Percentiles rank a stretch among this genome's conserved stretches.
These are phyloP conservation scores for Blastobotrys muscicola DNA, from an alignment of 805 yeast species.

Conservation along the genomic window DNA sequence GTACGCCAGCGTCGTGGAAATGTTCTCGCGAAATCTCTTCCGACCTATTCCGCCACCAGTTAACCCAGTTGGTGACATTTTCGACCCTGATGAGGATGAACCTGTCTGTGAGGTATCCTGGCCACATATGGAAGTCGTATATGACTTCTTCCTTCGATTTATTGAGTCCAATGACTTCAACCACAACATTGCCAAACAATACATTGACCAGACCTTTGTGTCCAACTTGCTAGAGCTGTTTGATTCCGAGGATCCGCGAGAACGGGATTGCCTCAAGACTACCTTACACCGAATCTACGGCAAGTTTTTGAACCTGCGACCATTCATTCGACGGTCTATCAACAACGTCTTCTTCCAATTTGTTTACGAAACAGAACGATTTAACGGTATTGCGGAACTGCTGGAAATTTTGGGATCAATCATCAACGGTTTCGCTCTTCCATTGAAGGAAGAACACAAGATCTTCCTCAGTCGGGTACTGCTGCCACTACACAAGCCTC, in stretches of 20 bases:
- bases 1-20: conserved; percentile 77
- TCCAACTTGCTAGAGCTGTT: conserved; percentile 74
- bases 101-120: conserved; percentile 94
- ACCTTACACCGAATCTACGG: conserved; percentile 95
- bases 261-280: conserved; percentile 89
- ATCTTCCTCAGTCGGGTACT: conserved; percentile 77
- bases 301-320: conserved; percentile 78
- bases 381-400: conserved; percentile 91
- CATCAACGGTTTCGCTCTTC: conserved; percentile 95
- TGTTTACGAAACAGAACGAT: conserved; percentile 89
- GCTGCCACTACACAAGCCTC: conserved; percentile 86
- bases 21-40: conserved; percentile 84
- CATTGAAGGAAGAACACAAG: conserved; percentile 94
- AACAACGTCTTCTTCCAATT: conserved; percentile 89
- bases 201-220: conserved; percentile 85
- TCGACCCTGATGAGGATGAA: conserved; percentile 98
- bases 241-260: conserved; percentile 94
- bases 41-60: conserved; percentile 98
- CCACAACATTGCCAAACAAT: conserved; percentile 86
- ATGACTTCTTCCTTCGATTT: conserved; percentile 87
- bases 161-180: conserved; percentile 92
- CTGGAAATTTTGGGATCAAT: conserved; percentile 92
- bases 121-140: conserved; percentile 98
- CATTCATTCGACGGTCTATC: conserved; percentile 84
- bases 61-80: conserved; percentile 91